A percentile compares a stretch with the other conserved stretches of the same genome.
These are phyloP conservation scores for Euphorbia schlechtendalii DNA, from an alignment of 441 rosid genomes.

Conservation along the genomic window DNA sequence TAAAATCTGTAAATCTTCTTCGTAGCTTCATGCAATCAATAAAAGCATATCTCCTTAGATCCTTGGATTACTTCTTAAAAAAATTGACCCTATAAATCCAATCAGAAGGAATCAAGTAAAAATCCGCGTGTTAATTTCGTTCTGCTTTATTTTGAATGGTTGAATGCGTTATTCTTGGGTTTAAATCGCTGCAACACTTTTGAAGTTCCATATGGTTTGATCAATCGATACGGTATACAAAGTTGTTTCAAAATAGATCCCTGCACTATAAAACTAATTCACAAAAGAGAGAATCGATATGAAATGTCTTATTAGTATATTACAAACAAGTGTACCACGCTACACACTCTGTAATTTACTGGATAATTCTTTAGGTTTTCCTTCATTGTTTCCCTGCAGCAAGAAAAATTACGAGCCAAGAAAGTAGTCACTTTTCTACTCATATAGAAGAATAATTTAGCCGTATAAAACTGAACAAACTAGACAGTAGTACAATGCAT, in stretches of 20 bases:
- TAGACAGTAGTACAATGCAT: neutral
- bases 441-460: neutral
- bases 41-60: too few relatives aligned
- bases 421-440: neutral
- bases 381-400: slow-evolving; percentile 40
- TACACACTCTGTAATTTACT: slow-evolving; percentile 40
- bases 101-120: too few relatives aligned
- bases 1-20: too few relatives aligned
- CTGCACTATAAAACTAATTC: slow-evolving; percentile 18
- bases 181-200: too few relatives aligned
- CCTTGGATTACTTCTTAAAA: too few relatives aligned
- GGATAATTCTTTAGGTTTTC: slow-evolving; percentile 35
- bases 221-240: slow-evolving; percentile 26
- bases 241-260: slow-evolving; percentile 10
- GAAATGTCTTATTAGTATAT: slow-evolving; percentile 6
- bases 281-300: neutral
- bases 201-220: too few relatives aligned
- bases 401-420: neutral
- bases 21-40: too few relatives aligned
- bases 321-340: slow-evolving; percentile 17
- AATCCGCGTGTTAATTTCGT: too few relatives aligned
- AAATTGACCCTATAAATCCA: too few relatives aligned
- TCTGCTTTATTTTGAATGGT: too few relatives aligned
- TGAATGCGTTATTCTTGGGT: too few relatives aligned
- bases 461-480: neutral